Conservation (phyloP, 2,329 filamentous ascomycete species). For the Neonectria faginata region DNA sequence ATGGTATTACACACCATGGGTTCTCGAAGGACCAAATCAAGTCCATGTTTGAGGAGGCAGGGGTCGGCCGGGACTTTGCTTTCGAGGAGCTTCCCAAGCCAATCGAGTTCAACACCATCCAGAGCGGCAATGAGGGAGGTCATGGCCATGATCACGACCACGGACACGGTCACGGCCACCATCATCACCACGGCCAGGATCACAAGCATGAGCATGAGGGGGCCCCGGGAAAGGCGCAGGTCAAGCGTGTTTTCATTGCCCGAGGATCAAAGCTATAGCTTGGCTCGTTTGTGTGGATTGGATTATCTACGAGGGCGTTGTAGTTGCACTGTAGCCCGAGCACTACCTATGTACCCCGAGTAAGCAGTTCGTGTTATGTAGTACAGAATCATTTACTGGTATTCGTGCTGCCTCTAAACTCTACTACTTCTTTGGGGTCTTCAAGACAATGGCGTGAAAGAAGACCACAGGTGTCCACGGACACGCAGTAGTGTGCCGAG, state of each 20-base stretch:
- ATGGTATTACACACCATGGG: conserved; percentile 73
- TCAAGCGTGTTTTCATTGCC: conserved; percentile 57
- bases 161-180: conserved; percentile 20
- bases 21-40: conserved; percentile 71
- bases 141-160: conserved; percentile 11
- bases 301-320: not conserved
- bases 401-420: not conserved
- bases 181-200: conserved; percentile 42
- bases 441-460: too few relatives aligned
- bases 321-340: not conserved
- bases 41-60: conserved; percentile 72
- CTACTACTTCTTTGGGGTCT: not conserved
- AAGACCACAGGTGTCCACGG: not conserved
- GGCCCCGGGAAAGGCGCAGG: not conserved
- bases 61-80: conserved; percentile 66
- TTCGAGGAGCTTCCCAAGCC: conserved; percentile 66
- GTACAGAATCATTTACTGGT: not conserved
- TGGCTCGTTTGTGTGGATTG: not conserved
- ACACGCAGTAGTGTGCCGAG: not conserved
- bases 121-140: conserved; percentile 39
- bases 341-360: not conserved
- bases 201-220: conserved; percentile 37
- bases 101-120: conserved; percentile 54
- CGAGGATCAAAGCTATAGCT: conserved; percentile 57
- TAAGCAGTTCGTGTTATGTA: not conserved